Evolutionary conservation across 2,329 filamentous ascomycete genomes (phyloP), one percentile per base, ranked within the genome.

Genomic region (Lojkania enalia): DNA sequence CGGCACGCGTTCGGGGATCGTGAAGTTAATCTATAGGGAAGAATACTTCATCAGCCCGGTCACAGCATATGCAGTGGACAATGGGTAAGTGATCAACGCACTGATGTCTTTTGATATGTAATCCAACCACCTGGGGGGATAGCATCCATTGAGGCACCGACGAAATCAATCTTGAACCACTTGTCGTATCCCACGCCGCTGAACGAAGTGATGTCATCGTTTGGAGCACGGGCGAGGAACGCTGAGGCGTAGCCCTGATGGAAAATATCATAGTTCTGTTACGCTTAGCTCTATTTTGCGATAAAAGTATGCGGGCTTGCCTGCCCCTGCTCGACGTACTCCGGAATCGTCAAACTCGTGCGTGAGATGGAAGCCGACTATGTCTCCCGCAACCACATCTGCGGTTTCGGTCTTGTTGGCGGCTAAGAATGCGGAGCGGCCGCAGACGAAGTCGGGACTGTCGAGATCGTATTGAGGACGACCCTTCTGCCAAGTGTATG

Each of bases 11-110:
- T 54, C 60, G 18, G 70, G 70, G 19, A 73, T 56, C 5, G 55
- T 66, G 56, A 71, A 71, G 25, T 63, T 64, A 51, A 71, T 63
- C 16, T 27, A 27, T n/a, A n/a, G n/a, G n/a, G n/a, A n/a, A n/a
- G n/a, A n/a, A n/a, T 27, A 27, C 7, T 7, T n/a, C 23, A n/a
- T 27, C 23, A 27, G 23, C 23, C 23, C 23, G n/a, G n/a, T 27
- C n/a, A 27, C 23, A n/a, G n/a, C n/a, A n/a, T n/a, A 27, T 27
- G 23, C 23, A 27, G 23, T 7, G 23, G n/a, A n/a, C n/a, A n/a
- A 7, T n/a, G n/a, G n/a, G 23, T 27, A 27, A 27, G 7, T 27
- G 7, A 27, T n/a, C n/a, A n/a, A n/a, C n/a, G n/a, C n/a, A n/a
- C n/a, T n/a, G n/a, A n/a, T n/a, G n/a, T n/a, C n/a, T n/a, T n/a